Evolutionary conservation across 2,329 filamentous ascomycete species (phyloP), one percentile per base, ranked within the genome.

Genomic region (Scedosporium minutisporum): DNA sequence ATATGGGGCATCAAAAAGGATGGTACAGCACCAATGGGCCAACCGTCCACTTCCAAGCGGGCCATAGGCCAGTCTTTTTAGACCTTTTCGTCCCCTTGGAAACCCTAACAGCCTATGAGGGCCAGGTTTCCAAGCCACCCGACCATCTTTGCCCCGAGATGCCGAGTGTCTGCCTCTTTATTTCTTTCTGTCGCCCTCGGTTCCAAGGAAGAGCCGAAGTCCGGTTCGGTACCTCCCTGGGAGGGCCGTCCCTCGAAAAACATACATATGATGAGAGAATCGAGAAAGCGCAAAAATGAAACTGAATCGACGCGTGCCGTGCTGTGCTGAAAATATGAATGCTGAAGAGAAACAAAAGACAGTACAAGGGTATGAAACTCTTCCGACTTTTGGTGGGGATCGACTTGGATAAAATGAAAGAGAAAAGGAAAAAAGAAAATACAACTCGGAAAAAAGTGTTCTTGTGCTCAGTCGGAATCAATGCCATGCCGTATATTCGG

Each of bases 401-500:
- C 67, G 65, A 66, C 65, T 64, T 60, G 69, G 68, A 69, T 68
- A 70, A 64, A 62, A 64, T 67, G 69, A 64, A 62, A 64, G 68
- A 67, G 69, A 66, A 69, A 69, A 69, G 66, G 67, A 67, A 67
- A 71, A 67, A 71, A 65, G 68, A 67, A 68, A 66, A 68, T 69
- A 66, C 63, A 66, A 65, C 57, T 33, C 33, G 57, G 48, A 70
- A 70, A 64, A 69, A 21, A 27, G 21, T 51, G 9, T 60, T 41
- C 33, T 60, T 42, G 41, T 25, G 18, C 42, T 60, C 58, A 73
- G 67, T 75, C 76, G 76, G 51, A 55, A 77, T 79, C 77, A 76
- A 79, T 78, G 76, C 77, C 74, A 74, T 74, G 72, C 76, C 70
- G 69, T 74, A 72, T 69, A 74, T 72, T 67, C 69, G 66, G 71